Percentiles rank a stretch among this genome's conserved stretches.
These are phyloP conservation scores for Ogataea ganodermae DNA, from an alignment of 805 yeast species.

Conservation along the genomic window DNA sequence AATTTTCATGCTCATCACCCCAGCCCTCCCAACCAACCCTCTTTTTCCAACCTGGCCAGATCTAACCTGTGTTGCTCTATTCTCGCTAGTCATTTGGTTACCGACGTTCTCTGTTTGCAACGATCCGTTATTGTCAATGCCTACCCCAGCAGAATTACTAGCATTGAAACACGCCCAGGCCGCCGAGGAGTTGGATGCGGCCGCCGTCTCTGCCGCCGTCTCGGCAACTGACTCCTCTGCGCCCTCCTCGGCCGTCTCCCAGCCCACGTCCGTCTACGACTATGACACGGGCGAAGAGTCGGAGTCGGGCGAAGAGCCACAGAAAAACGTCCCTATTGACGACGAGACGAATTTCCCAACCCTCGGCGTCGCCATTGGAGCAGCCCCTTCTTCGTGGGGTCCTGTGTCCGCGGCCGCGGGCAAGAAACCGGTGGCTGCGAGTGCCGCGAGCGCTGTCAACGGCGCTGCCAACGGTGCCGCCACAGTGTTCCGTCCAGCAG, in stretches of 20 bases:
- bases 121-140: too few species aligned
- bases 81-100: too few species aligned
- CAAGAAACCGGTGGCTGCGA: slow-evolving; percentile 23
- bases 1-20: too few species aligned
- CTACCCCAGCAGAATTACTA: slow-evolving; percentile 43
- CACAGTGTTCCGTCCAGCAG: slow-evolving; percentile 39
- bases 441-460: slow-evolving; percentile 3
- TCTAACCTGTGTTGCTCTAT: too few species aligned
- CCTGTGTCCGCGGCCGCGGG: slow-evolving; percentile 32
- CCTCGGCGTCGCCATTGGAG: slow-evolving; percentile 51
- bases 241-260: slow-evolving; percentile 21
- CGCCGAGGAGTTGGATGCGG: slow-evolving; percentile 18
- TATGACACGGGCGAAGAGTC: slow-evolving; percentile 13
- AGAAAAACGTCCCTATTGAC: slow-evolving; percentile 41
- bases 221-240: slow-evolving; percentile 21
- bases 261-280: slow-evolving; percentile 18
- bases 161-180: slow-evolving; percentile 38
- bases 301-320: slow-evolving; percentile 13
- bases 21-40: too few species aligned
- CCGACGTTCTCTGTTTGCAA: too few species aligned
- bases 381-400: slow-evolving; percentile 44
- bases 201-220: slow-evolving; percentile 17
- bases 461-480: too few species aligned
- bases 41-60: too few species aligned
- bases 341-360: slow-evolving; percentile 64